Conservation (phyloP, 2,329 filamentous ascomycete species). For the Cladosporium oxysporum region DNA sequence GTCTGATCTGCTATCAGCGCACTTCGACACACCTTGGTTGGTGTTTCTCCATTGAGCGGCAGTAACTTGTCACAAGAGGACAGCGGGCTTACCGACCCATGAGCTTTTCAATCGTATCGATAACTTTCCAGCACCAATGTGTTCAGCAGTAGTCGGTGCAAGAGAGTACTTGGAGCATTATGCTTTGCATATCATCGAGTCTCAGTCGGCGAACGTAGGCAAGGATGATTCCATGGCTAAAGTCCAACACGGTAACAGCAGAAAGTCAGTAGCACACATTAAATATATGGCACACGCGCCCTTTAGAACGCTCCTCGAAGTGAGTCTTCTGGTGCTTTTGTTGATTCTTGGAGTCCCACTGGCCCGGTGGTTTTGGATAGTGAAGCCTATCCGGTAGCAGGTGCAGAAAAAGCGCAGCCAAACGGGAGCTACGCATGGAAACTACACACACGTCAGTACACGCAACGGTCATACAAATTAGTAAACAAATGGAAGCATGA, state of each 20-base stretch:
- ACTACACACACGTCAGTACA: not conserved
- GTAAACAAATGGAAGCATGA: not conserved
- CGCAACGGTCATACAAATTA: not conserved
- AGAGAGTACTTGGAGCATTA: not conserved
- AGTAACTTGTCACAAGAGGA: not conserved
- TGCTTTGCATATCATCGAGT: not conserved
- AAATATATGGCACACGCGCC: not conserved
- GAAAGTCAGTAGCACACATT: not conserved
- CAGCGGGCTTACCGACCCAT: not conserved
- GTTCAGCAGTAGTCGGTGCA: not conserved
- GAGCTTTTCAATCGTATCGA: not conserved
- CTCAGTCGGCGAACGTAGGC: not conserved
- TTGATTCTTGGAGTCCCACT: not conserved
- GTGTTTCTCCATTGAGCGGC: not conserved
- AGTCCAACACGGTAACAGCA: not conserved
- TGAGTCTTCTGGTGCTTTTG: not conserved
- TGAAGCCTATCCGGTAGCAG: not conserved
- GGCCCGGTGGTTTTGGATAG: not conserved
- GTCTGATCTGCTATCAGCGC: constrained; percentile 7
- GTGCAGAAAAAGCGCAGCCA: not conserved
- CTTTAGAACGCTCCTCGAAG: not conserved
- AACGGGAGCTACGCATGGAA: not conserved
- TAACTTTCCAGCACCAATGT: not conserved
- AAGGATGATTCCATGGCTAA: not conserved
- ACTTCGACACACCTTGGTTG: not conserved